Base-by-base conservation (phyloP, 202 grass and related monocot species). In the Carex arenaria region DNA sequence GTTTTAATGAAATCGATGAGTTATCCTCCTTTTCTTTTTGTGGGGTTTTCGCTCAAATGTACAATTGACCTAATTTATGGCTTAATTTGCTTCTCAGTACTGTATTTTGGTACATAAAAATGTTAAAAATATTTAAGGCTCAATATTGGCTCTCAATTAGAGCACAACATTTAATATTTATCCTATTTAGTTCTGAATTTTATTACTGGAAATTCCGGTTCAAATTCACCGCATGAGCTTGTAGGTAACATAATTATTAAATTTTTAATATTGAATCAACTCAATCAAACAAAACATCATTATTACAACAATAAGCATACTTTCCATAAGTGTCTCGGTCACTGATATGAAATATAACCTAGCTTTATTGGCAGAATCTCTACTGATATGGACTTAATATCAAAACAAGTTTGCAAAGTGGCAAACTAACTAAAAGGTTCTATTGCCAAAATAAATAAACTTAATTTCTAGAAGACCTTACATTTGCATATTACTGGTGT, bases 381-480 rank as follows among this genome's bases (percentile, higher is more conserved):
- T 56, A 32, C 56, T 20, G 23, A 76, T 76, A 76, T 13, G 7
- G 23, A 74, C 70, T 15, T 30, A 28, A 56, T 49, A 12, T 14
- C 7, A 76, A 77, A 77, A 36, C 52, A 30, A 28, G 49, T 75
- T 75, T 75, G 23, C 51, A 54, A 31, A 55, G 49, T 54, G 72
- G 28, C 52, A 77, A 26, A 26, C 26, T 26, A 57, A 11, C 45
- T 51, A 19, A 68, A 34, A 80, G 53, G 9, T 80, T 80, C 19
- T 1, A 10, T 30, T 81, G n/a, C 13, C 12, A 81, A 64, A 17
- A 65, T 1, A 65, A 63, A 63, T 11, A 40, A 63, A 28, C n/a
- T n/a, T n/a, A n/a, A 3, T 36, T 82, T 82, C 60, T 68, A 82
- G 64, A 82, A 82, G 22, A 53, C 61, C 61, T 82, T 34, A 36